Evolutionary conservation across 2,329 filamentous ascomycete species (phyloP).

Genomic region (Trichoderma harzianum): DNA sequence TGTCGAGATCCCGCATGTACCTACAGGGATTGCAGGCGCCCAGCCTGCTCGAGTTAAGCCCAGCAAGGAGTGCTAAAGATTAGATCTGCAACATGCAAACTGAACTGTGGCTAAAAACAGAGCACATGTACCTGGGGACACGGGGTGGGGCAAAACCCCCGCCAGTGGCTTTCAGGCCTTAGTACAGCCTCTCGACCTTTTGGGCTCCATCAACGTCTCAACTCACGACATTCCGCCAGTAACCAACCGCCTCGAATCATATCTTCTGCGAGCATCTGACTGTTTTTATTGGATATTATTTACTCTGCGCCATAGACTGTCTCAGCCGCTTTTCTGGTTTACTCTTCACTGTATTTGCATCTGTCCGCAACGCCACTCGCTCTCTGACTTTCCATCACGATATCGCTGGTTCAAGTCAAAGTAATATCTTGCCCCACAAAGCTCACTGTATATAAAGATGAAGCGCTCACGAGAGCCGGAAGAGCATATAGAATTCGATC

Average conservation of each 20-base stretch:
- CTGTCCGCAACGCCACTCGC: not conserved
- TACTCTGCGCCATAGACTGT: not conserved
- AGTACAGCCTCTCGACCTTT: not conserved
- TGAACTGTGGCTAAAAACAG: not conserved
- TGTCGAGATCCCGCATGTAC: not conserved
- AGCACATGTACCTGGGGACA: not conserved
- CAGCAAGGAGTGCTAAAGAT: not conserved
- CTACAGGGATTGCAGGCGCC: not conserved
- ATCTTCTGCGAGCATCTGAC: not conserved
- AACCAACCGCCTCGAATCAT: not conserved
- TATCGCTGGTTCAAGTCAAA: slow-evolving; percentile 11
- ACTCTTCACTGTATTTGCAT: not conserved
- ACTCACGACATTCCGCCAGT: not conserved
- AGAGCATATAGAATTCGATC: slow-evolving; percentile 40
- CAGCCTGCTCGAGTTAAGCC: not conserved
- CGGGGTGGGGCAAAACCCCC: not conserved
- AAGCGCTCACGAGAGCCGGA: slow-evolving; percentile 62
- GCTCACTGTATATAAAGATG: slow-evolving; percentile 42
- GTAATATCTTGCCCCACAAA: slow-evolving; percentile 21
- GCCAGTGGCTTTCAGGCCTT: not conserved
- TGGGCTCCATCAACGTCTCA: not conserved
- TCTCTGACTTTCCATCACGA: not conserved
- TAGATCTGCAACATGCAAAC: not conserved
- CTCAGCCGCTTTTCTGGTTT: not conserved
- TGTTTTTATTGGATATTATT: not conserved